Base-by-base conservation (phyloP, 164 flowering plant genomes). In the Aristolochia contorta region DNA sequence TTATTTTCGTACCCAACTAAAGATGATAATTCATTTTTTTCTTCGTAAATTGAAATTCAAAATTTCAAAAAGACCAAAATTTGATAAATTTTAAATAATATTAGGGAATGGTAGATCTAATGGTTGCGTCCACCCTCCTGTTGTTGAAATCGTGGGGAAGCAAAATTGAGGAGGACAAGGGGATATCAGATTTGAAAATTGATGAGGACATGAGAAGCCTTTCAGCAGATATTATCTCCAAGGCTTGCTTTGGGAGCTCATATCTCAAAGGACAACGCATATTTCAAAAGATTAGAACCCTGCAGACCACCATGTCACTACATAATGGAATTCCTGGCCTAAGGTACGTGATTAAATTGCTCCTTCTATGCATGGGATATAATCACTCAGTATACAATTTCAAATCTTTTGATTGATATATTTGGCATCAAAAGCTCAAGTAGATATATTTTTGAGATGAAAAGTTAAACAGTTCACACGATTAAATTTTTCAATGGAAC, bases 111-210 rank as follows among this genome's bases (percentile, higher is more conserved):
- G 37, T 68, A 4, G 59, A 48, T 14, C 7, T 71, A 47, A 69
- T 81, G 66, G 73, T 61, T 27, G 80, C 72, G 21, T 75, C 77
- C 1, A 55, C 74, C 22, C 12, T 52, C 8, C 13, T 65, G 8
- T 2, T 82, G 14, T 16, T 78, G 20, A 55, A 66, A n/a, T 58
- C 66, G 13, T 82, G 84, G 84, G 68, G 74, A n/a, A 46, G 23
- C 18, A 33, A 23, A 45, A 62, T 77, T n/a, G 5, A 27, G 30
- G 23, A 27, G 21, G 14, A 61, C 41, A 9, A 78, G 77, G 16
- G 79, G 74, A 41, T 47, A n/a, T n/a, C n/a, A n/a, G n/a, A 73
- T 0, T 54, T 78, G 5, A 63, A 54, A 4, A 56, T 77, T 16
- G 81, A 80, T 32, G 64, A 53, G 21, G 60, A 62, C 47, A 13